phyloP scores from a whole-genome alignment of 805 yeast species.

The Tetrapisispora pingtungensis region DNA sequence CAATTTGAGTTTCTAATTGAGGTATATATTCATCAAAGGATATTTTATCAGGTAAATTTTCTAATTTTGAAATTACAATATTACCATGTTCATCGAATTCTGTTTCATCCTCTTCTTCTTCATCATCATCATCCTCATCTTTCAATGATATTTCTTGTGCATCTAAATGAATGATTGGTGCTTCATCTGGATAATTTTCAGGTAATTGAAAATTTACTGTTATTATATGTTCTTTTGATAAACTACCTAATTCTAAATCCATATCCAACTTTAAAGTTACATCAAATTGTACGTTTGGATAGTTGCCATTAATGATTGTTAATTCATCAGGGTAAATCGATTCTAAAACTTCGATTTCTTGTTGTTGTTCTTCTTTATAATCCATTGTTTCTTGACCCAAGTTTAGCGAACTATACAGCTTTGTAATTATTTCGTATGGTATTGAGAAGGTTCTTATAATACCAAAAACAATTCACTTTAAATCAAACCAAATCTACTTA shows the following conservation, averaged over 20 bases:
- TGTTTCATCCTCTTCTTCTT: slow-evolving; percentile 28
- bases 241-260: slow-evolving; percentile 13
- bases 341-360: slow-evolving; percentile 82
- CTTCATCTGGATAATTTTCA: slow-evolving; percentile 68
- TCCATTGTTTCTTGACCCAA: slow-evolving; percentile 40
- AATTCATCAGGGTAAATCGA: slow-evolving; percentile 89
- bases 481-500: no score
- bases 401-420: no score
- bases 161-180: slow-evolving; percentile 46
- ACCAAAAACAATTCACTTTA: no score
- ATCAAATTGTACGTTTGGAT: slow-evolving; percentile 31
- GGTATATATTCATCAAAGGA: slow-evolving; percentile 42
- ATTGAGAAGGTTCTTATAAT: no score
- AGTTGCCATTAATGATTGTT: slow-evolving; percentile 37
- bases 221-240: slow-evolving; percentile 48
- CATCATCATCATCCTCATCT: slow-evolving; percentile 30
- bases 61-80: slow-evolving; percentile 36
- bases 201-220: slow-evolving; percentile 61
- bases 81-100: slow-evolving; percentile 40
- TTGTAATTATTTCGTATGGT: neutral
- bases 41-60: slow-evolving; percentile 48
- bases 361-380: slow-evolving; percentile 70
- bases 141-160: slow-evolving; percentile 24
- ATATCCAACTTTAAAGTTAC: slow-evolving; percentile 60
- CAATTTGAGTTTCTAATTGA: slow-evolving; percentile 27